Evolutionary conservation across 139 green algal species (phyloP).

Genomic region (Picochlorum sp.): DNA sequence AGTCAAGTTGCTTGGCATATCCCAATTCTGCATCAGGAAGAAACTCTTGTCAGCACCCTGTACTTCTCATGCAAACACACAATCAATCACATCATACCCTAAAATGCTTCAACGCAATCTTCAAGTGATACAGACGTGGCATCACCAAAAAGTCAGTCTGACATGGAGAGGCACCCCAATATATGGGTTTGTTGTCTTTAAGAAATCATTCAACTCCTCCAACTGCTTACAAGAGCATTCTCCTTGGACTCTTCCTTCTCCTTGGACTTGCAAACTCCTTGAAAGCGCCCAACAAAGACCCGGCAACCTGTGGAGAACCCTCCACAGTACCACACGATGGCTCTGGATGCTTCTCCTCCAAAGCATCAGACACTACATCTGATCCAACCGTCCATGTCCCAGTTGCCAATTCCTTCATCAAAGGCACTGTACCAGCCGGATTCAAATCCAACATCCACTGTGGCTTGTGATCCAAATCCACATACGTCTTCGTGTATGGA

Average conservation of each 20-base stretch:
- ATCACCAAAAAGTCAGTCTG: conserved; percentile 54
- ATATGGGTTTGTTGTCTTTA: conserved; percentile 34
- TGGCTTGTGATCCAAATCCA: conserved; percentile 80
- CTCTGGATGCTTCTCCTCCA: conserved; percentile 64
- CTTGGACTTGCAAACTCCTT: conserved; percentile 37
- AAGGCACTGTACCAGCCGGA: conserved; percentile 61
- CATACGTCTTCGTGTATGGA: conserved; percentile 49
- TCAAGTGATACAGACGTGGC: conserved; percentile 78
- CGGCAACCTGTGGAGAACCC: conserved; percentile 33
- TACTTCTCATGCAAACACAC: neutral
- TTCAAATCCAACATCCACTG: conserved; percentile 66
- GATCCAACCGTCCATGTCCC: conserved; percentile 48
- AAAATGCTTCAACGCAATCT: conserved; percentile 24
- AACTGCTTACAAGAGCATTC: conserved; percentile 31
- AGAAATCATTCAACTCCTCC: conserved; percentile 28
- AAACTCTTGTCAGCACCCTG: neutral
- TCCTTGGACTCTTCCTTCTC: conserved; percentile 50
- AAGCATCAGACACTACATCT: conserved; percentile 55
- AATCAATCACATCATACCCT: conserved; percentile 15
- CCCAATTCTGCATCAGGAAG: conserved; percentile 6
- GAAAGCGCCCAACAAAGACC: conserved; percentile 62
- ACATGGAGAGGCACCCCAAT: conserved; percentile 50
- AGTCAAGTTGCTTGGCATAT: conserved; percentile 34
- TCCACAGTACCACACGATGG: conserved; percentile 38
- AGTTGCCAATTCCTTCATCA: conserved; percentile 56